Percentiles rank a stretch among this genome's conserved stretches.
These are phyloP conservation scores for Amphichorda felina DNA, from an alignment of 2,329 filamentous ascomycete species.

Conservation along the genomic window DNA sequence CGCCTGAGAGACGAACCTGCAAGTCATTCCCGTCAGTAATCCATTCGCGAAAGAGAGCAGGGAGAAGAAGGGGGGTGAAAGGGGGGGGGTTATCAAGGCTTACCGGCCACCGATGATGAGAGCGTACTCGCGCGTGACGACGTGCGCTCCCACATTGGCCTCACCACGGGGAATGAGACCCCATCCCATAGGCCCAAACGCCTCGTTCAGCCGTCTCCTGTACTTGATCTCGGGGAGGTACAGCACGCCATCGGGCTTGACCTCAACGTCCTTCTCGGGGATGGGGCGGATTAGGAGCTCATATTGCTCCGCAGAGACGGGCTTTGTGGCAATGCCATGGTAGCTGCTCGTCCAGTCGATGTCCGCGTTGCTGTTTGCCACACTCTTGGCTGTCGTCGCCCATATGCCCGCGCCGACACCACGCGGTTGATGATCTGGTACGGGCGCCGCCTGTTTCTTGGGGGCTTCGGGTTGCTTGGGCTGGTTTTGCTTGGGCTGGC, in stretches of 20 bases:
- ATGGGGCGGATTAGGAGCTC: conserved; percentile 58
- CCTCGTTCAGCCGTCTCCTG: conserved; percentile 73
- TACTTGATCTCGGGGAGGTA: conserved; percentile 99
- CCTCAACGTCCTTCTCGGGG: conserved; percentile 69
- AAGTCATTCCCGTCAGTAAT: background rate
- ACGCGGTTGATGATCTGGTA: background rate
- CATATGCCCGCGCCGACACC: conserved; percentile 5
- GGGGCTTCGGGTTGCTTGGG: background rate
- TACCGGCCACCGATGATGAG: conserved; percentile 81
- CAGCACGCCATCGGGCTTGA: conserved; percentile 94
- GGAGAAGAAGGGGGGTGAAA: background rate
- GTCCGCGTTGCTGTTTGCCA: conserved; percentile 7
- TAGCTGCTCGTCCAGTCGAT: conserved; percentile 77
- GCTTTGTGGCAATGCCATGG: conserved; percentile 59
- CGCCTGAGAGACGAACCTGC: conserved; percentile 79
- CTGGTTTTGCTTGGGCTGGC: background rate
- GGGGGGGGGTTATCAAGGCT: conserved; percentile 5
- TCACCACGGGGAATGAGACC: conserved; percentile 82
- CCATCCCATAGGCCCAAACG: conserved; percentile 94
- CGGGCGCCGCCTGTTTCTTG: background rate
- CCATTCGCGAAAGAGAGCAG: background rate
- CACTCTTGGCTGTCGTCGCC: conserved; percentile 7
- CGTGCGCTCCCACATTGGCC: conserved; percentile 69
- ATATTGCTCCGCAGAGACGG: conserved; percentile 60
- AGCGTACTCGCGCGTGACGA: conserved; percentile 84